Conservation (phyloP, 176 grass and related monocot genomes). For the Aegilops sharonensis region DNA sequence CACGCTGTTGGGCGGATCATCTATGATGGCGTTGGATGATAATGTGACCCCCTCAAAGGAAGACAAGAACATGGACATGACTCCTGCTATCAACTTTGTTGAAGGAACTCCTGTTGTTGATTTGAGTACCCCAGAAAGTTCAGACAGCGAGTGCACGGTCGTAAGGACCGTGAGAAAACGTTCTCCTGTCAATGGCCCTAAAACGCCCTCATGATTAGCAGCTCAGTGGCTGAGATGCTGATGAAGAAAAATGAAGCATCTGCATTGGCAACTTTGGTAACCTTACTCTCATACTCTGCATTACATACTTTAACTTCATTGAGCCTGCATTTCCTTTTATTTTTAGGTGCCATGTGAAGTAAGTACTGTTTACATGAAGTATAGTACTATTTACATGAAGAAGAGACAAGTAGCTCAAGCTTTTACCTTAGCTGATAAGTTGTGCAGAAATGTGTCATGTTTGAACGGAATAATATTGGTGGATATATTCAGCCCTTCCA, state of each 20-base stretch:
- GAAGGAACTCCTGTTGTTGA: neutral
- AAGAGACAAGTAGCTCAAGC: neutral
- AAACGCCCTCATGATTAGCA: neutral
- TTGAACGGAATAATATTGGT: neutral
- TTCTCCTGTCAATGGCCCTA: neutral
- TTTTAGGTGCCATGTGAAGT: neutral
- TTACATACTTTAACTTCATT: neutral
- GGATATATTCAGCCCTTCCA: neutral
- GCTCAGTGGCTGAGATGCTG: neutral
- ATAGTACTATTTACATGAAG: neutral
- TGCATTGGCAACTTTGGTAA: neutral
- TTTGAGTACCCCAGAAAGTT: constrained; percentile 20
- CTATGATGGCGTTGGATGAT: neutral
- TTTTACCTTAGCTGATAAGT: neutral
- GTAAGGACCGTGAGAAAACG: neutral
- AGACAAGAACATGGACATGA: neutral
- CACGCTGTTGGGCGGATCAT: neutral
- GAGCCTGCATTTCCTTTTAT: neutral
- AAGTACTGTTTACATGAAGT: neutral
- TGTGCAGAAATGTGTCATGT: neutral
- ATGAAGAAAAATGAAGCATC: neutral
- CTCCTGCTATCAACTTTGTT: neutral
- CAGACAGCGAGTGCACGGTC: constrained; percentile 1
- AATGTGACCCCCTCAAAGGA: neutral
- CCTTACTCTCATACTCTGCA: constrained; percentile 5